These are phyloP conservation scores for Colletotrichum sansevieriae DNA, from an alignment of 2,329 filamentous ascomycete species.

Conservation along the genomic window DNA sequence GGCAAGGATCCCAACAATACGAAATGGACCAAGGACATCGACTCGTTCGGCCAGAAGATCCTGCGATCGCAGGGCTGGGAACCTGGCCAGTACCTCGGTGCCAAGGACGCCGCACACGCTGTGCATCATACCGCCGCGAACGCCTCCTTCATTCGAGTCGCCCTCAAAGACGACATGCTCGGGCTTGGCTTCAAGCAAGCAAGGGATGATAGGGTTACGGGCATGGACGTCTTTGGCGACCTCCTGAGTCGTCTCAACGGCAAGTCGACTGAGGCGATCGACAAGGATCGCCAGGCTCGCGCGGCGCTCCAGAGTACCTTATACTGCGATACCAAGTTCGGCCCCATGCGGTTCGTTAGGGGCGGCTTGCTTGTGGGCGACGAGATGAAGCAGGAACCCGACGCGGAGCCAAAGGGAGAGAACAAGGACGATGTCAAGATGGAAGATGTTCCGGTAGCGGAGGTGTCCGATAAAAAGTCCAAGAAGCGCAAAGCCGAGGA, in stretches of 20 bases:
- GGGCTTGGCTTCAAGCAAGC: slow-evolving; percentile 87
- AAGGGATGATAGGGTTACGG: slow-evolving; percentile 83
- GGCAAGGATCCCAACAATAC: slow-evolving; percentile 96
- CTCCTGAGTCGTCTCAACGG: slow-evolving; percentile 91
- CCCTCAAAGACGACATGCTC: slow-evolving; percentile 90
- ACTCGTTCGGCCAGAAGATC: slow-evolving; percentile 89
- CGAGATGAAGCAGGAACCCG: slow-evolving; percentile 62
- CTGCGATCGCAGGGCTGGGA: slow-evolving; percentile 91
- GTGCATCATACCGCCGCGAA: slow-evolving; percentile 84
- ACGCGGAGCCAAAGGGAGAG: slow-evolving; percentile 47
- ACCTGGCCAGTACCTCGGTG: slow-evolving; percentile 86
- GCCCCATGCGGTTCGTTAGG: slow-evolving; percentile 85
- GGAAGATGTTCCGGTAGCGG: slow-evolving; percentile 44
- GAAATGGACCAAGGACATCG: slow-evolving; percentile 86
- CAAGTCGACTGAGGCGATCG: slow-evolving; percentile 79
- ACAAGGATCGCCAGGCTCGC: slow-evolving; percentile 76
- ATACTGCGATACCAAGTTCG: slow-evolving; percentile 82
- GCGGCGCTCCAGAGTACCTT: slow-evolving; percentile 78
- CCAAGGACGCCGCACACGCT: slow-evolving; percentile 79
- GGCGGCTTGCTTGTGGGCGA: slow-evolving; percentile 80
- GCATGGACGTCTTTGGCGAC: slow-evolving; percentile 87
- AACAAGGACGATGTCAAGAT: slow-evolving; percentile 44
- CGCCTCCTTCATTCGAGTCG: slow-evolving; percentile 85
- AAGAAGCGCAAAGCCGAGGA: slow-evolving; percentile 65
- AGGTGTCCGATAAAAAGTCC: slow-evolving; percentile 57